Evolutionary conservation across 1,139 yeast genomes (phyloP), one percentile per base, ranked within the genome.

Genomic region (Kodamaea sp.): DNA sequence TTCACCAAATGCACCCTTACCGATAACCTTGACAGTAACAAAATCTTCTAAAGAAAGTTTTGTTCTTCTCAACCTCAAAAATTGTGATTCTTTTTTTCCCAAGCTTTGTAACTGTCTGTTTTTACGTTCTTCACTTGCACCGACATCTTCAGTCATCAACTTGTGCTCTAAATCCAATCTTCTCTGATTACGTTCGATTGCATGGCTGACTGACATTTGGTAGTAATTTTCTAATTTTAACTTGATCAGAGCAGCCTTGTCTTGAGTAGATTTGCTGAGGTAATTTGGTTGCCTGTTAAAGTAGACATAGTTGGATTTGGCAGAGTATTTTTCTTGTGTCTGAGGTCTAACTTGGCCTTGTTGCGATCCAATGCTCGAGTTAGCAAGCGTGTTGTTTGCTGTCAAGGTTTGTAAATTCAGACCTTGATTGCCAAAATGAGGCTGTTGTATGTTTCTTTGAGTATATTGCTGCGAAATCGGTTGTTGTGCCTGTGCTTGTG

Each of bases 1-100:
- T 55, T 84, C 94, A 52, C 94, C 94, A 63, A 84, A 84, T 0
- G 94, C 94, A 58, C 94, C 94, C 58, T 84, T 84, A 50, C 94
- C 94, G 52, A 84, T 84, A 15, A 84, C 92, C 58, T 84, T 84
- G 25, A 84, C 90, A 1, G 92, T 84, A 41, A 70, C 75, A 57
- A 84, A 84, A 62, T 84, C 94, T 38, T 83, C 90, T 37, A 84
- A 59, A 0, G 88, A 72, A 39, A 84, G 62, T 57, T 87, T 79
- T 4, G 94, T 84, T 65, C 94, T 74, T 58, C 92, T 70, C 43
- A 84, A 67, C 52, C 94, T 70, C 53, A 84, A 70, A 49, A 83
- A 84, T 53, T 83, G 90, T 0, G 89, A 81, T 61, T 84, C 94
- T 48, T 84, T 84, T 52, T 75, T 78, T 32, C 92, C 90, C 50